Conservation (phyloP, 2,329 filamentous ascomycete genomes). For the Myriosclerotinia curreyana region DNA sequence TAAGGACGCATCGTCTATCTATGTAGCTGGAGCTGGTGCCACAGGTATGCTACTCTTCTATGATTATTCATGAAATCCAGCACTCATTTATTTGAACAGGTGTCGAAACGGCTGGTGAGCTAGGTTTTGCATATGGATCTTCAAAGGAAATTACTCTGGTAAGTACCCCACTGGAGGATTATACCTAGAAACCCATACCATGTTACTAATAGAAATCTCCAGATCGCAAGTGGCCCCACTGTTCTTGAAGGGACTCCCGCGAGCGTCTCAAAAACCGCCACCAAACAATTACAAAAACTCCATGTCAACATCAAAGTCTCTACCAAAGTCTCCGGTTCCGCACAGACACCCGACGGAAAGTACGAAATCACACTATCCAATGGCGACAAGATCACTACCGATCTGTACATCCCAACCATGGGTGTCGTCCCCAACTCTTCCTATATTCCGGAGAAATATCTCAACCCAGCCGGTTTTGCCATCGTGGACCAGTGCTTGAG, state of each 20-base stretch:
- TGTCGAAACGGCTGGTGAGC: constrained; percentile 39
- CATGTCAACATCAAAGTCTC: constrained; percentile 49
- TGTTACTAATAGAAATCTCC: background rate
- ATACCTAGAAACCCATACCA: background rate
- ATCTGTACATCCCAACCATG: constrained; percentile 55
- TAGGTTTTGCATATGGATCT: constrained; percentile 36
- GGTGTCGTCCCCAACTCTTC: constrained; percentile 55
- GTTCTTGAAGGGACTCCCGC: constrained; percentile 31
- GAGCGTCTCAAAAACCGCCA: constrained; percentile 34
- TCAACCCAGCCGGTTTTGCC: constrained; percentile 47
- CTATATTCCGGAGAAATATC: constrained; percentile 48
- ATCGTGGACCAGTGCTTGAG: constrained; percentile 51
- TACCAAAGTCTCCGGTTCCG: constrained; percentile 44
- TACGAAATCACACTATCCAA: constrained; percentile 49
- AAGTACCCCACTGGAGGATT: constrained; percentile 34
- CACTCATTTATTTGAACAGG: constrained; percentile 19
- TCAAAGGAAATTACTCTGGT: constrained; percentile 36
- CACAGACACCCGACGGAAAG: constrained; percentile 44
- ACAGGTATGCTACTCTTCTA: constrained; percentile 29
- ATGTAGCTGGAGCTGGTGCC: constrained; percentile 37
- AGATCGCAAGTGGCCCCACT: constrained; percentile 39
- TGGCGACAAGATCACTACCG: constrained; percentile 50
- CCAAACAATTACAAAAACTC: constrained; percentile 48
- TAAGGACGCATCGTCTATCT: constrained; percentile 33
- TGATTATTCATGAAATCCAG: background rate